Evolutionary conservation across 208 protist species (phyloP).

Genomic region (Wallacemonas sp.): DNA sequence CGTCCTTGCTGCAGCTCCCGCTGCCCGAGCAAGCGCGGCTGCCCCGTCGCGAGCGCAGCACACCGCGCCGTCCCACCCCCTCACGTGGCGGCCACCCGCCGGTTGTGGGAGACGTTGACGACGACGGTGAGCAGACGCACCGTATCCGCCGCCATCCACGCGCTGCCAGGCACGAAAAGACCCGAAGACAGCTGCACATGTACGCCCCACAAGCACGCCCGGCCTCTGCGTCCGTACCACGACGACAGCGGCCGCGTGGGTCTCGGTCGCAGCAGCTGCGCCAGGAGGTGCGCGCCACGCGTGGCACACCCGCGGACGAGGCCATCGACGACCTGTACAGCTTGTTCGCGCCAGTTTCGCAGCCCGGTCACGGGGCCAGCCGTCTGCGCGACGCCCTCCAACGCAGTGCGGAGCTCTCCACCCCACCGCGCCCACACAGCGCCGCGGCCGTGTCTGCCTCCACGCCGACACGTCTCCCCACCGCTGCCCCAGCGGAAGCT

Average conservation of each 20-base stretch:
- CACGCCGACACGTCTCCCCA: too few relatives aligned
- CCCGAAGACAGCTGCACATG: not conserved
- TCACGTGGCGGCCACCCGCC: not conserved
- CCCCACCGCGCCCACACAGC: slow-evolving; percentile 4
- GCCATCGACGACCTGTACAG: not conserved
- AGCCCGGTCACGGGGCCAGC: not conserved
- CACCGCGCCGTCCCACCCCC: not conserved
- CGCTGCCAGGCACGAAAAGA: not conserved
- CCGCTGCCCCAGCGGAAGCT: too few relatives aligned
- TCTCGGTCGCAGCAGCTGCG: slow-evolving; percentile 4
- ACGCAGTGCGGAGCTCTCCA: not conserved
- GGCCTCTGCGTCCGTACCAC: not conserved
- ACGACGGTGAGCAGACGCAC: too few relatives aligned
- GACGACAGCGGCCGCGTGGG: not conserved
- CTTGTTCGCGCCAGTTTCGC: not conserved
- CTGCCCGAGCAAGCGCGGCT: not conserved
- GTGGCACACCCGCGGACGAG: not conserved
- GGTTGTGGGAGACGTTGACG: too few relatives aligned
- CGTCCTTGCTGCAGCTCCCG: slow-evolving; percentile 8
- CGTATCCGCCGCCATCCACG: too few relatives aligned
- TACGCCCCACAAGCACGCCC: slow-evolving; percentile 11
- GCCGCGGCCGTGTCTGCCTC: too few relatives aligned
- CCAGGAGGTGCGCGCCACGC: slow-evolving; percentile 9
- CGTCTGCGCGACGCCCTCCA: not conserved
- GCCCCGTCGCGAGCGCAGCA: not conserved